phyloP scores from a whole-genome alignment of 169 alveolate genomes.

The Theileria orientalis region DNA sequence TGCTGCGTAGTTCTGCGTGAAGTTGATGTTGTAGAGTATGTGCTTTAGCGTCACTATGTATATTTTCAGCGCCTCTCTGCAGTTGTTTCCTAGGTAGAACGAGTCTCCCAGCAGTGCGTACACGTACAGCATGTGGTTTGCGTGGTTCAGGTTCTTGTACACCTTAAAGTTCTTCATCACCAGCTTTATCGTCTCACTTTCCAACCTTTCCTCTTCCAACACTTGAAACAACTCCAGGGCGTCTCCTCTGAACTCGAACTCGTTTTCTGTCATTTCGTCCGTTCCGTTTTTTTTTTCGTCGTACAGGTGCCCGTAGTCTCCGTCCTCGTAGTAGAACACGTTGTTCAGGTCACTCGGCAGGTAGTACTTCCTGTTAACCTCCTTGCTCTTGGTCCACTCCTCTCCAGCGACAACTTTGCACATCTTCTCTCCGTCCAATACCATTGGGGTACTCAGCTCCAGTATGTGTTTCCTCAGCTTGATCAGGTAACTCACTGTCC shows the following conservation, averaged over 20 bases:
- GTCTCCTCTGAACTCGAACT: not conserved
- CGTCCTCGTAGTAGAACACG: constrained; percentile 37
- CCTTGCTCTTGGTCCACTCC: not conserved
- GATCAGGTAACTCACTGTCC: constrained; percentile 37
- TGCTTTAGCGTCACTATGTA: constrained; percentile 20
- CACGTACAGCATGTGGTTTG: constrained; percentile 26
- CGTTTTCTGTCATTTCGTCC: not conserved
- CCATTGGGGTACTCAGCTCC: constrained; percentile 8
- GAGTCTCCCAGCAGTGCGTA: constrained; percentile 48
- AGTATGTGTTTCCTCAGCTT: constrained; percentile 1
- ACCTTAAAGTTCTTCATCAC: constrained; percentile 13
- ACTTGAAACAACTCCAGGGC: not conserved
- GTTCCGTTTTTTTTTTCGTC: not conserved
- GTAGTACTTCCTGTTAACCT: not conserved
- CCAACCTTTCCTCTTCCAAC: constrained; percentile 4
- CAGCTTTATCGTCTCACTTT: constrained; percentile 8
- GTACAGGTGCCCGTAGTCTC: constrained; percentile 21
- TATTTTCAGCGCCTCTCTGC: constrained; percentile 32
- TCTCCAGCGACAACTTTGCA: too few species aligned
- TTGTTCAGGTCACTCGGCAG: constrained; percentile 9
- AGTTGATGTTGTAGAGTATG: constrained; percentile 10
- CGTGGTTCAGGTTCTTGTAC: constrained; percentile 20
- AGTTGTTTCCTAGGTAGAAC: constrained; percentile 11
- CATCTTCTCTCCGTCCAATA: not conserved
- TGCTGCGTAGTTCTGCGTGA: not conserved